A percentile compares a stretch with the other conserved stretches of the same genome.
phyloP scores from a whole-genome alignment of 2,329 filamentous ascomycete genomes.

The Beauveria caledonica region DNA sequence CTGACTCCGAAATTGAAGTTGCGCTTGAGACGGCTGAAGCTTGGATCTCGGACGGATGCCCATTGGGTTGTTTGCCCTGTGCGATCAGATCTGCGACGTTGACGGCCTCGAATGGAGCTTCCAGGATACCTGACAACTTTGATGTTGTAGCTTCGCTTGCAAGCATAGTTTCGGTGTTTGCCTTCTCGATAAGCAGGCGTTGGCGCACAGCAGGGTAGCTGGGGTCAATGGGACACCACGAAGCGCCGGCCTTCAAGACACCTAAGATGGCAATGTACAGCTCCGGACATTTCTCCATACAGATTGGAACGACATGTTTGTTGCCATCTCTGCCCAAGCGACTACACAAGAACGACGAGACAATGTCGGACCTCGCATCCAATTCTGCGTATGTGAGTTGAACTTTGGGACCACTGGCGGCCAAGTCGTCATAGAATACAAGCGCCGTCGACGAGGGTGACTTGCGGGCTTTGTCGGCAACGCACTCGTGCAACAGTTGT shows the following conservation, averaged over 20 bases:
- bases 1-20: background rate
- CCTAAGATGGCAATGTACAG: background rate
- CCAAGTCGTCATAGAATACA: background rate
- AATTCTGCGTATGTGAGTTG: background rate
- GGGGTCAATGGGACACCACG: background rate
- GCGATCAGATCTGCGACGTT: background rate
- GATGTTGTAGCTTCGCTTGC: background rate
- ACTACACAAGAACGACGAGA: background rate
- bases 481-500: background rate
- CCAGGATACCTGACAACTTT: background rate
- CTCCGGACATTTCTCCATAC: conserved; percentile 2
- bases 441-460: background rate
- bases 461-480: background rate
- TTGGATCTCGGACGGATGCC: background rate
- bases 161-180: background rate
- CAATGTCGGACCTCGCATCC: background rate
- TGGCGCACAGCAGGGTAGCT: background rate
- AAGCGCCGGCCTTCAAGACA: background rate
- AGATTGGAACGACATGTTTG: background rate
- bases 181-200: background rate
- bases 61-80: background rate
- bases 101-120: background rate
- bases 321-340: background rate
- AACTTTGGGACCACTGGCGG: background rate
- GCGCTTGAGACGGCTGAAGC: background rate